Conservation (phyloP, 129 eudicot genomes). For the Artemisia annua region DNA sequence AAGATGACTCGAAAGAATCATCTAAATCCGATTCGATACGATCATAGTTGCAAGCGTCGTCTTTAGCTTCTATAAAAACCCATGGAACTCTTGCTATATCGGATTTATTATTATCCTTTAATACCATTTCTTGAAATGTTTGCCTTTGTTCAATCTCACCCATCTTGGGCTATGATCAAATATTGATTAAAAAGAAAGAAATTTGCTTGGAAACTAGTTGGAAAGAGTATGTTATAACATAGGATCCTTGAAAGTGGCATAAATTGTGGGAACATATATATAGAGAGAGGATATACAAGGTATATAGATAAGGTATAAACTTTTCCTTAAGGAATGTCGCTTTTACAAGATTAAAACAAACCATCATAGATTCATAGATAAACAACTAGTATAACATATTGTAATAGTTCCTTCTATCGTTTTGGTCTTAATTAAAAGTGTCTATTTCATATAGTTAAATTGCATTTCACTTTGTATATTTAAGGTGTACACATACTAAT, state of each 20-base stretch:
- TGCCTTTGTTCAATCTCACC: slow-evolving; percentile 21
- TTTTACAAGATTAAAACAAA: slow-evolving; percentile 21
- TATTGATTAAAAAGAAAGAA: neutral
- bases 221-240: slow-evolving; percentile 18
- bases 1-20: slow-evolving; percentile 32
- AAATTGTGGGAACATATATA: slow-evolving; percentile 32
- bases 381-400: slow-evolving; percentile 6
- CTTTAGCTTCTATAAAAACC: slow-evolving; percentile 42
- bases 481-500: no score
- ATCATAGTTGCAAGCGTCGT: slow-evolving; percentile 20
- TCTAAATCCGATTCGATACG: slow-evolving; percentile 33
- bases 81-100: slow-evolving; percentile 30
- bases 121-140: slow-evolving; percentile 23
- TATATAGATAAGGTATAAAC: slow-evolving; percentile 38
- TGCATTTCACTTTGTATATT: no score
- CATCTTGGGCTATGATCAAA: slow-evolving; percentile 31
- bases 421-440: no score
- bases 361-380: neutral
- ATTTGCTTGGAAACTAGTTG: slow-evolving; percentile 1
- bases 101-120: slow-evolving; percentile 11
- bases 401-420: neutral
- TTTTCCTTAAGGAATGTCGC: slow-evolving; percentile 19
- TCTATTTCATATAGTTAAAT: no score
- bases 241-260: slow-evolving; percentile 26
- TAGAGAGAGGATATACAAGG: slow-evolving; percentile 15